Evolutionary conservation across 2,329 filamentous ascomycete species (phyloP).

Genomic region (Neobulgaria alba): DNA sequence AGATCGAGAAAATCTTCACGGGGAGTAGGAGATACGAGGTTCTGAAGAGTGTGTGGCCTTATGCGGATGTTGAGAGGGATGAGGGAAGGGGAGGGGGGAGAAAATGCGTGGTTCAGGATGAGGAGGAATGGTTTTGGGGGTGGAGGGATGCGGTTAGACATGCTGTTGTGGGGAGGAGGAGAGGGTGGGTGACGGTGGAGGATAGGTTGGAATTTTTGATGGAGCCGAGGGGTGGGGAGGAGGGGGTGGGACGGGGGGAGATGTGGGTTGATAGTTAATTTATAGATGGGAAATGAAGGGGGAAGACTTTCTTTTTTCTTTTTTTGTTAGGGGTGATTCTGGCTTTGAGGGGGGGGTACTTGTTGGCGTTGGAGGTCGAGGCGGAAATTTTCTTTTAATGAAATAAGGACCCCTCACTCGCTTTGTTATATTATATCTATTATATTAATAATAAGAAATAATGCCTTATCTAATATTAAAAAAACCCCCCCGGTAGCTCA

Average conservation of each 20-base stretch:
- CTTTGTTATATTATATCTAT: too few relatives aligned
- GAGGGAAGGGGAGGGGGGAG: constrained; percentile 31
- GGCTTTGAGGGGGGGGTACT: too few relatives aligned
- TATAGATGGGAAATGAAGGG: background rate
- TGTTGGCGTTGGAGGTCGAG: too few relatives aligned
- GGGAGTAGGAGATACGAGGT: constrained; percentile 48
- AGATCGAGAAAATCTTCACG: constrained; percentile 41
- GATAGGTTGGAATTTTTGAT: constrained; percentile 26
- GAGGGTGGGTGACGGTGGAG: constrained; percentile 25
- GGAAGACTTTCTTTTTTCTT: too few relatives aligned
- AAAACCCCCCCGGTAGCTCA: too few relatives aligned
- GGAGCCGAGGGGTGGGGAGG: constrained; percentile 17
- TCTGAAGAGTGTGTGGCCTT: constrained; percentile 48
- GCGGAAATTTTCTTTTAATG: too few relatives aligned
- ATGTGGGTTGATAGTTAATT: background rate
- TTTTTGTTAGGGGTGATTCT: too few relatives aligned
- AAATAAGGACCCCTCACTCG: too few relatives aligned
- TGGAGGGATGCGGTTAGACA: constrained; percentile 40
- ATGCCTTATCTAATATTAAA: too few relatives aligned
- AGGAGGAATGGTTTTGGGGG: constrained; percentile 47
- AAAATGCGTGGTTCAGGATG: constrained; percentile 41
- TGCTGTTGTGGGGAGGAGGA: constrained; percentile 26
- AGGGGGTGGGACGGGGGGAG: constrained; percentile 9
- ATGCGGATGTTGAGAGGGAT: constrained; percentile 39
- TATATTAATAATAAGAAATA: too few relatives aligned